These are phyloP conservation scores for Anthracocystis panici-leucophaei DNA, from an alignment of 1,284 basidiomycete genomes.

Conservation along the genomic window DNA sequence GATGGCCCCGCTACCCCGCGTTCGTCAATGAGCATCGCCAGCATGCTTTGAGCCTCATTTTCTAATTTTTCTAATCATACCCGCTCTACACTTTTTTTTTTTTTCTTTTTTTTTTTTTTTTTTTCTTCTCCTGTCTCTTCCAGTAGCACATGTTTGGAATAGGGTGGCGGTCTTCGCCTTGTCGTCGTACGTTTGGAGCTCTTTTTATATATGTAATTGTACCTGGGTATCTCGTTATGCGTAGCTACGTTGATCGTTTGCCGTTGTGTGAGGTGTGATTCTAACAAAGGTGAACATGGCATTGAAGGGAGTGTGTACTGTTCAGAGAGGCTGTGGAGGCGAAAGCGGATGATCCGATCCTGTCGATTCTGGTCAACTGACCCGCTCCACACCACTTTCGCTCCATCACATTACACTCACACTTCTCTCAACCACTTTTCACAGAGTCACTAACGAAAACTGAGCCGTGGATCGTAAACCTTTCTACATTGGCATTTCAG, in stretches of 20 bases:
- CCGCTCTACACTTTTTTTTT: background rate
- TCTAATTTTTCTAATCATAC: slow-evolving; percentile 4
- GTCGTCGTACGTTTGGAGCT: too few relatives aligned
- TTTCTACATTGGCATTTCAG: background rate
- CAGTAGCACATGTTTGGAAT: background rate
- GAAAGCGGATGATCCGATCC: too few relatives aligned
- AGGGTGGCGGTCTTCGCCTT: too few relatives aligned
- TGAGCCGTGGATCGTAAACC: too few relatives aligned
- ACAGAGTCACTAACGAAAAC: too few relatives aligned
- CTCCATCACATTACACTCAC: background rate
- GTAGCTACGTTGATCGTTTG: background rate
- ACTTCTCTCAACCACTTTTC: too few relatives aligned
- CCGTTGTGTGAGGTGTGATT: background rate
- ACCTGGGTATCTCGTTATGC: slow-evolving; percentile 1
- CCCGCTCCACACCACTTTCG: background rate
- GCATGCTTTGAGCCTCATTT: slow-evolving; percentile 24
- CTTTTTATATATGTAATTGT: slow-evolving; percentile 14
- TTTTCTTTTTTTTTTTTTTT: too few relatives aligned
- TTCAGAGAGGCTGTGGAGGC: too few relatives aligned
- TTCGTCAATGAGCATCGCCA: slow-evolving; percentile 46
- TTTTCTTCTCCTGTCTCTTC: too few relatives aligned
- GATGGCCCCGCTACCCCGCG: slow-evolving; percentile 30
- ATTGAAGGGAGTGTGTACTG: too few relatives aligned
- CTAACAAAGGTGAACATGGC: background rate
- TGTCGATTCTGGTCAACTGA: too few relatives aligned